A percentile compares a stretch with the other conserved stretches of the same genome.
Evolutionary conservation across 192 early-diverging fungal genomes (phyloP).

Genomic region (Coemansia sp.): DNA sequence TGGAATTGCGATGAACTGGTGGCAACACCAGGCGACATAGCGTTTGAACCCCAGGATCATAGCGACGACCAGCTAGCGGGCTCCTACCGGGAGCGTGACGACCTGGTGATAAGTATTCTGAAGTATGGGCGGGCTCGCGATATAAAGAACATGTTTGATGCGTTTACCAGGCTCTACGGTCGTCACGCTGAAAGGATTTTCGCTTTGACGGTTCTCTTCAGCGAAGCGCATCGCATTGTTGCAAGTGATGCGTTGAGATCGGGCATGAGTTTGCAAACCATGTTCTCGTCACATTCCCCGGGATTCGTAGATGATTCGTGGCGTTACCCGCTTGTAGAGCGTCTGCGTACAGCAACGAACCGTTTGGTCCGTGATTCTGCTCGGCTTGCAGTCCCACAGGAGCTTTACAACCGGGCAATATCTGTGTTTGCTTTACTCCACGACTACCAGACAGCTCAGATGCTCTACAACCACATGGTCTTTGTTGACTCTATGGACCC

Average conservation of each 20-base stretch:
- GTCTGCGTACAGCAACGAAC: slow-evolving; percentile 2
- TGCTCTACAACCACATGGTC: slow-evolving; percentile 35
- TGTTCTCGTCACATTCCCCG: neutral
- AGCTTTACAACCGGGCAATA: slow-evolving; percentile 41
- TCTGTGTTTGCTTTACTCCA: slow-evolving; percentile 26
- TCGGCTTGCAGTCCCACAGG: slow-evolving; percentile 12
- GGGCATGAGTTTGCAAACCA: neutral
- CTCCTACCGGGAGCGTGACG: neutral
- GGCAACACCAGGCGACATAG: neutral
- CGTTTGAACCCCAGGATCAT: neutral
- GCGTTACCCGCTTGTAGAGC: slow-evolving; percentile 3
- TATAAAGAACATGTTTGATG: slow-evolving; percentile 9
- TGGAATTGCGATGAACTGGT: neutral
- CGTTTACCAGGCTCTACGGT: slow-evolving; percentile 11
- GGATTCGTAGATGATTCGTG: neutral
- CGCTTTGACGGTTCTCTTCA: slow-evolving; percentile 15
- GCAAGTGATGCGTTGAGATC: slow-evolving; percentile 4
- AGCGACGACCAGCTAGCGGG: neutral
- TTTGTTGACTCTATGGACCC: slow-evolving; percentile 22
- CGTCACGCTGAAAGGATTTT: slow-evolving; percentile 7
- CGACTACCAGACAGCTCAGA: slow-evolving; percentile 24
- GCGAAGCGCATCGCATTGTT: slow-evolving; percentile 18
- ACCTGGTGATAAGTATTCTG: slow-evolving; percentile 6
- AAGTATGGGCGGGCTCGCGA: slow-evolving; percentile 2
- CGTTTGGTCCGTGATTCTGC: slow-evolving; percentile 3